These are phyloP conservation scores for Hypericum perforatum DNA, from an alignment of 345 rosid genomes.

Conservation along the genomic window DNA sequence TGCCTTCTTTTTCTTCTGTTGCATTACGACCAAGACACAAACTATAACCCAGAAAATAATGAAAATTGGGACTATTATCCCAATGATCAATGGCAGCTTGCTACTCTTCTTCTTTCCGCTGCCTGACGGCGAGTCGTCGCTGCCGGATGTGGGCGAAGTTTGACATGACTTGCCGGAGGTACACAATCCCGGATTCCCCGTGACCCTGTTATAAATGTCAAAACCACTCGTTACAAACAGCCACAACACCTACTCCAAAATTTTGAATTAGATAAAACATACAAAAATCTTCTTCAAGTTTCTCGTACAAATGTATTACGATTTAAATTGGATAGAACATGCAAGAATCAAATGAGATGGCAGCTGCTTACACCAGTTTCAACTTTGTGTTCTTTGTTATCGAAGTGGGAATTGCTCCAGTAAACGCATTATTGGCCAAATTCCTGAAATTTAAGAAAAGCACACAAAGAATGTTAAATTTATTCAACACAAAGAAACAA, in stretches of 20 bases:
- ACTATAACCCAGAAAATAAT: constrained; percentile 24
- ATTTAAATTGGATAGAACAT: no score
- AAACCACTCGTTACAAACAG: no score
- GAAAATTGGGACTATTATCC: constrained; percentile 27
- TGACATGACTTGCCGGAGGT: constrained; percentile 25
- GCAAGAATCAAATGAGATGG: no score
- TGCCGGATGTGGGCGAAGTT: constrained; percentile 1
- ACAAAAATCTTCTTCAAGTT: no score
- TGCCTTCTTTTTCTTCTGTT: constrained; percentile 29
- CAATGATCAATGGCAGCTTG: constrained; percentile 30
- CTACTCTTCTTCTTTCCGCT: constrained; percentile 17
- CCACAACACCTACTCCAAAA: no score
- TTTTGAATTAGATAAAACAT: no score
- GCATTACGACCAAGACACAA: constrained; percentile 11
- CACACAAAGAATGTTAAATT: not conserved
- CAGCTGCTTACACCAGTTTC: constrained; percentile 24
- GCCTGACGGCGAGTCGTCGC: not conserved
- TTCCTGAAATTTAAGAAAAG: constrained; percentile 17
- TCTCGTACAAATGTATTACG: no score
- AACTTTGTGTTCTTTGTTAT: constrained; percentile 21
- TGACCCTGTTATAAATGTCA: constrained; percentile 22
- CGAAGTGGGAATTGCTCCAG: constrained; percentile 28
- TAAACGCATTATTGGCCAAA: constrained; percentile 23
- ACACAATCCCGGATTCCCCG: constrained; percentile 32
- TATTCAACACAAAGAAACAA: not conserved